Base-by-base conservation (phyloP, 2,329 filamentous ascomycete species). In the Talaromyces sp. region DNA sequence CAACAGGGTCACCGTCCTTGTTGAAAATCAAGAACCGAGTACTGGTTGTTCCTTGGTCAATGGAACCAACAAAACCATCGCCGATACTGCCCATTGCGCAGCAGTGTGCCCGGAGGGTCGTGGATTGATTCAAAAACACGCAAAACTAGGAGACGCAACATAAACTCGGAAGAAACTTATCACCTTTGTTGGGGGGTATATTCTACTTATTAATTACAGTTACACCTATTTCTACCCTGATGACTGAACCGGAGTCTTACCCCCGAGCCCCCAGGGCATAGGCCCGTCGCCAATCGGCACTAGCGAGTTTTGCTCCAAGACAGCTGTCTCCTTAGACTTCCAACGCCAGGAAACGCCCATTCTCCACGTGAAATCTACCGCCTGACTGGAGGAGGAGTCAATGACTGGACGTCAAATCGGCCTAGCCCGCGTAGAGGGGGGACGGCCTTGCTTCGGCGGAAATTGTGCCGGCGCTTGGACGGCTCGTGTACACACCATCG, bases 11-110 rank as follows among this genome's bases (percentile, higher is more conserved):
- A 57, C 91, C 91, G 58, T 84, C 77, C 62, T 84, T 84, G 75
- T 95, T 87, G 79, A 96, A 96, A 69, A 97, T 92, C 65, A 96
- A 81, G 75, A 96, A 96, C 53, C 92, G 83, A 26, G 91, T 90
- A 59, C 89, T 93, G 19, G 92, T 96, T 14, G 92, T 96, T 56
- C 92, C 92, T 70, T 95, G 91, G 71, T 96, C 92, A 70, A 96
- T 92, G 64, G 89, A 90, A 56, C 91, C 92, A 59, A 96, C 86
- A 69, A 90, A 96, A 9, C 59, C 61, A 17, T 73, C 67, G 32
- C 65, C 59, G 19, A 53, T 14, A 19, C 53, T 54, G 12, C 56
- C 51, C 60, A 61, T 61, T 38, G 17, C 54, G 52, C 48, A 51
- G 48, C 21, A 51, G 48, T 51, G 21, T 46, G 19, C n/a, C 41